These are phyloP conservation scores for Aureobasidium namibiae DNA, from an alignment of 2,329 filamentous ascomycete genomes.

Conservation along the genomic window DNA sequence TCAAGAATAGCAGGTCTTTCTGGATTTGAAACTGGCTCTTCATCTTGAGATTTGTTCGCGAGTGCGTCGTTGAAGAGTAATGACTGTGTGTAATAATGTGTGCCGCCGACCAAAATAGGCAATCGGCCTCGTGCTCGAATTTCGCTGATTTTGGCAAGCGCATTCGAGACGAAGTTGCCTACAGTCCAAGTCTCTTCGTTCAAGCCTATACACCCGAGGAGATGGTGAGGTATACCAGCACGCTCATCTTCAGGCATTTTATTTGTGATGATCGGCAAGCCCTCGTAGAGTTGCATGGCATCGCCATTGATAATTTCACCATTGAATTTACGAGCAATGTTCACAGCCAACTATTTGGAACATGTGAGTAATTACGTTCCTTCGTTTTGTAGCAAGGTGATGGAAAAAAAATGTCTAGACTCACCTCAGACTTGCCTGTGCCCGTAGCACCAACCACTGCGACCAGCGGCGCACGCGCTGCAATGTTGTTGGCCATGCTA, in stretches of 20 bases:
- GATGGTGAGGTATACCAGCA: constrained; percentile 75
- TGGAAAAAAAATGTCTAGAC: constrained; percentile 16
- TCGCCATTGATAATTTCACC: constrained; percentile 96
- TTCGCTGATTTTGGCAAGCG: constrained; percentile 61
- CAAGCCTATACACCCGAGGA: constrained; percentile 70
- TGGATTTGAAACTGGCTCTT: constrained; percentile 15
- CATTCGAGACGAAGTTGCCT: constrained; percentile 64
- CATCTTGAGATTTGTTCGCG: constrained; percentile 34
- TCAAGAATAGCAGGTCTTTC: constrained; percentile 64
- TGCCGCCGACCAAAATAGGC: constrained; percentile 87
- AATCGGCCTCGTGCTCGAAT: constrained; percentile 71
- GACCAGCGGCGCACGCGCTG: constrained; percentile 12
- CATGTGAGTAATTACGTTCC: neutral
- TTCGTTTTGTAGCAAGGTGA: neutral
- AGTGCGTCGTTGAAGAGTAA: constrained; percentile 72
- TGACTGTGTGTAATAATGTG: constrained; percentile 89
- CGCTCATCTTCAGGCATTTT: constrained; percentile 72
- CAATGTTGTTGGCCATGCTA: neutral
- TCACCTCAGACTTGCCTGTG: constrained; percentile 85
- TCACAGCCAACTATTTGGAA: constrained; percentile 66
- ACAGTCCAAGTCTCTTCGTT: constrained; percentile 78
- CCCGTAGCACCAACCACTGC: constrained; percentile 81
- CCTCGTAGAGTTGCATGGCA: constrained; percentile 94
- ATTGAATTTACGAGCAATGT: constrained; percentile 72
- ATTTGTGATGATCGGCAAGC: constrained; percentile 90